Percentiles rank a stretch among this genome's conserved stretches.
Evolutionary conservation across 345 rosid genomes (phyloP).

Genomic region (Eucalyptus viminalis): DNA sequence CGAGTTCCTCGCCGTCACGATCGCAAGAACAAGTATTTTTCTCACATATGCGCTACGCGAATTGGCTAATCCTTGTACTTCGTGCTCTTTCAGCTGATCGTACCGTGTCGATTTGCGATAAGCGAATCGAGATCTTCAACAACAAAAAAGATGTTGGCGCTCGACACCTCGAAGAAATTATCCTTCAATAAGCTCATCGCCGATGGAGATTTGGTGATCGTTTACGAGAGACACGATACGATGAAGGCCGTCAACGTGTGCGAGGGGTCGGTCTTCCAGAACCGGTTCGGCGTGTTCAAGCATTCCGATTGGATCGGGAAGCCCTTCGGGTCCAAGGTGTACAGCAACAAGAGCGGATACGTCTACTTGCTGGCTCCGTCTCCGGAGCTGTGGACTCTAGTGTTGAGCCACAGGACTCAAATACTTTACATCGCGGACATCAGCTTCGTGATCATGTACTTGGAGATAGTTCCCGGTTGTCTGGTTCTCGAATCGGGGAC

Average conservation of each 20-base stretch:
- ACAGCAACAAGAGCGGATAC: constrained; percentile 78
- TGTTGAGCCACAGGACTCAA: constrained; percentile 92
- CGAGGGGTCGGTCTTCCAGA: constrained; percentile 52
- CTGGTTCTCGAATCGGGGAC: constrained; percentile 91
- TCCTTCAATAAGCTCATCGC: constrained; percentile 40
- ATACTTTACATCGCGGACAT: constrained; percentile 94
- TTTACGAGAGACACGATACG: constrained; percentile 70
- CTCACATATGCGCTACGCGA: background rate
- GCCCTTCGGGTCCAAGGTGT: constrained; percentile 88
- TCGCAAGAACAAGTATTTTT: background rate
- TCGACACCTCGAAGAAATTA: constrained; percentile 34
- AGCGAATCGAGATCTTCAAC: background rate
- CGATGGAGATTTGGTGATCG: constrained; percentile 74
- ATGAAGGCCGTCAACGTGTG: constrained; percentile 75
- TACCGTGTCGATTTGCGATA: background rate
- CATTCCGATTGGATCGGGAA: constrained; percentile 95
- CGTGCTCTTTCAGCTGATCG: background rate
- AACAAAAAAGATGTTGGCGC: constrained; percentile 35
- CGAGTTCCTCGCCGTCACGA: background rate
- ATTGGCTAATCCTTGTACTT: background rate
- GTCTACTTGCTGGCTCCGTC: constrained; percentile 79
- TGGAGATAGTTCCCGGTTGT: constrained; percentile 89
- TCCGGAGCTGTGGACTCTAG: constrained; percentile 91
- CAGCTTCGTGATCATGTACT: constrained; percentile 62
- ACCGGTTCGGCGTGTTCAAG: constrained; percentile 77